phyloP scores from a whole-genome alignment of 805 yeast genomes.

The Scheffersomyces amazonensis region DNA sequence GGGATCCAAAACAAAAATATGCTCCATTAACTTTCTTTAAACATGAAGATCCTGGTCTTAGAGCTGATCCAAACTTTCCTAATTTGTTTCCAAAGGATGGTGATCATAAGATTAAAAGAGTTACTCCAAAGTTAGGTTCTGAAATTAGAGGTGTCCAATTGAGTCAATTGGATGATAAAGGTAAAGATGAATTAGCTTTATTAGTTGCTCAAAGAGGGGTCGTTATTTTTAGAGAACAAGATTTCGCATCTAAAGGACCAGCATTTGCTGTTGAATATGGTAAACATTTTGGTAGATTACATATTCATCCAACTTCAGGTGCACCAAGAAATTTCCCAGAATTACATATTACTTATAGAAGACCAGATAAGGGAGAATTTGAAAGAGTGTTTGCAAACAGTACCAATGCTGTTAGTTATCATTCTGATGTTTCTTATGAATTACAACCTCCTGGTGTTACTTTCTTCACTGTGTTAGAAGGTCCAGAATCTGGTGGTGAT shows the following conservation, averaged over 20 bases:
- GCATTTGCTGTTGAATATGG: conserved; percentile 53
- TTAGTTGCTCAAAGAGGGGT: conserved; percentile 70
- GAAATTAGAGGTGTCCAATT: conserved; percentile 62
- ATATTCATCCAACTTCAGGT: conserved; percentile 73
- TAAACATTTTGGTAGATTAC: conserved; percentile 64
- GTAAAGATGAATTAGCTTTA: conserved; percentile 67
- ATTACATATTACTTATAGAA: conserved; percentile 59
- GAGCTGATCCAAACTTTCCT: conserved; percentile 58
- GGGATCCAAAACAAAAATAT: conserved; percentile 57
- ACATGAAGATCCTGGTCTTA: conserved; percentile 59
- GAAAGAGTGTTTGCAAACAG: conserved; percentile 31
- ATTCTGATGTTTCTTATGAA: conserved; percentile 74
- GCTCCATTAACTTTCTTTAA: conserved; percentile 56
- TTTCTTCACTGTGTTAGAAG: conserved; percentile 60
- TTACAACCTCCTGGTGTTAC: conserved; percentile 72
- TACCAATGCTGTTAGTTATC: conserved; percentile 52
- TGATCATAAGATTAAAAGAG: conserved; percentile 26
- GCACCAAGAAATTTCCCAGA: conserved; percentile 66
- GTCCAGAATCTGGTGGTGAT: conserved; percentile 67
- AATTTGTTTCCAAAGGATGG: conserved; percentile 43
- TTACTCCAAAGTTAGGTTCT: conserved; percentile 71
- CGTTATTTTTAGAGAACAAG: conserved; percentile 64
- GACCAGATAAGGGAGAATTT: conserved; percentile 38
- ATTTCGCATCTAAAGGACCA: conserved; percentile 52
- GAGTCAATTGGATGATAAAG: conserved; percentile 48